Conservation (phyloP, 768 basidiomycete species). For the Leccinellum luteum region DNA sequence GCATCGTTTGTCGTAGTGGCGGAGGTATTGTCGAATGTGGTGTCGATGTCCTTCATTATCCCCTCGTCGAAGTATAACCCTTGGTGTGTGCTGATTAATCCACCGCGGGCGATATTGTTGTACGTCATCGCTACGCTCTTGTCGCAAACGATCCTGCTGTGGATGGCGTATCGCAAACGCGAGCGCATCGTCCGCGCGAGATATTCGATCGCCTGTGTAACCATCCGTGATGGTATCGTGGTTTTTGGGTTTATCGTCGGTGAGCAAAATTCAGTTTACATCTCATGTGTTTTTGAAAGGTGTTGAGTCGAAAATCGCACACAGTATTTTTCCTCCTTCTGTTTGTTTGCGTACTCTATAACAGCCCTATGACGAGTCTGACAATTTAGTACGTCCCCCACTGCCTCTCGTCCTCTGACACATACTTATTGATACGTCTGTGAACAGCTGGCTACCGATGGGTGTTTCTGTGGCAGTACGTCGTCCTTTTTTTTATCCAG, state of each 20-base stretch:
- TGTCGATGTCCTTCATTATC: background rate
- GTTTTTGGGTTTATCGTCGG: constrained; percentile 13
- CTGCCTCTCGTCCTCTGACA: background rate
- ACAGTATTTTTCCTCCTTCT: constrained; percentile 4
- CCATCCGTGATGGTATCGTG: constrained; percentile 24
- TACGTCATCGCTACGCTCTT: constrained; percentile 9
- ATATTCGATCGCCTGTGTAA: constrained; percentile 12
- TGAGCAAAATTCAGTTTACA: constrained; percentile 3
- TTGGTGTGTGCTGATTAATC: constrained; percentile 6
- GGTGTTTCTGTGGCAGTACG: constrained; percentile 17
- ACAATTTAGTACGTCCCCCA: constrained; percentile 14
- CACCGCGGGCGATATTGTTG: constrained; percentile 4
- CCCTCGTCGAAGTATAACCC: constrained; percentile 13
- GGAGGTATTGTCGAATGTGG: constrained; percentile 7
- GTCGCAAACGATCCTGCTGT: constrained; percentile 19
- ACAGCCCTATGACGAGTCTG: constrained; percentile 2
- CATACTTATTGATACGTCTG: background rate
- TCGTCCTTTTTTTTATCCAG: background rate
- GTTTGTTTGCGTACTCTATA: constrained; percentile 1
- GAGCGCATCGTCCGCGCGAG: background rate
- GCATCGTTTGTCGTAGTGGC: constrained; percentile 7
- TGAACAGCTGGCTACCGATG: constrained; percentile 22
- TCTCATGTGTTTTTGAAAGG: background rate
- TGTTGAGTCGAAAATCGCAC: background rate
- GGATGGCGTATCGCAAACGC: constrained; percentile 19